phyloP scores from a whole-genome alignment of 371 early-diverging fungal genomes.

The Dinochytrium kinnereticum region DNA sequence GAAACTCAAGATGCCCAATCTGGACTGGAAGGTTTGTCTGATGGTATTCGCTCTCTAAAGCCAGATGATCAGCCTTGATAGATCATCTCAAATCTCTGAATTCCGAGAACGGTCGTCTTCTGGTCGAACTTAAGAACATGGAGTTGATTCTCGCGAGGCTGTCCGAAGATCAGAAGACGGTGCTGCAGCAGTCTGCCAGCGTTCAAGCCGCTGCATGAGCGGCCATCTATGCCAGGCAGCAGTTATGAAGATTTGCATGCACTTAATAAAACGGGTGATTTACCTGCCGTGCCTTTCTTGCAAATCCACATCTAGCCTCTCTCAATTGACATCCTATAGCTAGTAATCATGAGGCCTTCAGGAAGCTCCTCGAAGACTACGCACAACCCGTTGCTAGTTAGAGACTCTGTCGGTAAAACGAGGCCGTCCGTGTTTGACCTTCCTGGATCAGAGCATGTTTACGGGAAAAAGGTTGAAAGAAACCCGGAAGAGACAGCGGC shows the following conservation, averaged over 20 bases:
- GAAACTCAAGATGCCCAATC: not conserved
- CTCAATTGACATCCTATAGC: not conserved
- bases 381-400: slow-evolving; percentile 52
- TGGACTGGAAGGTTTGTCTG: not conserved
- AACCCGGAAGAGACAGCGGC: slow-evolving; percentile 52
- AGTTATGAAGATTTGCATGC: not conserved
- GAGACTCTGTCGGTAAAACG: slow-evolving; percentile 52
- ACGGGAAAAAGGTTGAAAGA: slow-evolving; percentile 55
- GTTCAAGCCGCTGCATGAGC: no score
- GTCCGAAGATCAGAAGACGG: not conserved
- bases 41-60: no score
- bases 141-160: not conserved
- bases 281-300: not conserved
- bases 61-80: no score
- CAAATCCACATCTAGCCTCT: not conserved
- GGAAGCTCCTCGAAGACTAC: slow-evolving; percentile 17
- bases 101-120: not conserved
- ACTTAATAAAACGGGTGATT: not conserved
- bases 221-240: no score
- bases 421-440: slow-evolving; percentile 53
- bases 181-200: no score
- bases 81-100: no score
- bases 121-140: not conserved
- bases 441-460: slow-evolving; percentile 51
- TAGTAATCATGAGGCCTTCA: not conserved